A percentile compares a stretch with the other conserved stretches of the same genome.
phyloP scores from a whole-genome alignment of 768 basidiomycete species.

The Epithele typhae region DNA sequence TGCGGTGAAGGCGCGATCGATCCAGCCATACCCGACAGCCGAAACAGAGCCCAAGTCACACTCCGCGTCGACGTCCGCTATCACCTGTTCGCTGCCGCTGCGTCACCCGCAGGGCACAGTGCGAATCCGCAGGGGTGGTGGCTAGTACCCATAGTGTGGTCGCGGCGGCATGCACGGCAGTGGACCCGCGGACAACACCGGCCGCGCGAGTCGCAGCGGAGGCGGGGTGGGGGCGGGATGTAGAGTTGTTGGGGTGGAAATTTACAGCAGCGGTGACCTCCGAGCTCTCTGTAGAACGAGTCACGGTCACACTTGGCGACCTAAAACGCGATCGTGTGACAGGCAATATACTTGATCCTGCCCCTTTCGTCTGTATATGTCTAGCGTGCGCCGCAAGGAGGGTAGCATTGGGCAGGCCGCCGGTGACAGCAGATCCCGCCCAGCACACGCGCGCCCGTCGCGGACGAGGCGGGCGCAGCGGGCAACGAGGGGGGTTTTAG shows the following conservation, averaged over 20 bases:
- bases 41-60: slow-evolving; percentile 11
- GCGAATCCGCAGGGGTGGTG: no score
- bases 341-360: slow-evolving; percentile 5
- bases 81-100: no score
- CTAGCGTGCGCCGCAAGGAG: slow-evolving; percentile 12
- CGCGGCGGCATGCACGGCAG: no score
- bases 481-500: no score
- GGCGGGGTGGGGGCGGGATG: slow-evolving; percentile 4
- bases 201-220: neutral
- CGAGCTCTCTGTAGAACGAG: slow-evolving; percentile 10
- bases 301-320: slow-evolving; percentile 18
- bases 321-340: slow-evolving; percentile 17
- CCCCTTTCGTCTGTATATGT: slow-evolving; percentile 5
- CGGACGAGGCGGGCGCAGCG: no score
- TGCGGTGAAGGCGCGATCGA: slow-evolving; percentile 17
- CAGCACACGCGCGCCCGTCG: no score
- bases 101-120: no score
- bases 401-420: no score
- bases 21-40: slow-evolving; percentile 16
- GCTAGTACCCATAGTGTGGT: no score
- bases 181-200: no score
- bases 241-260: slow-evolving; percentile 17
- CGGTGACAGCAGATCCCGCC: no score
- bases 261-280: slow-evolving; percentile 15
- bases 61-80: slow-evolving; percentile 2